Base-by-base conservation (phyloP, 2,329 filamentous ascomycete genomes). In the Ilyonectria destructans region DNA sequence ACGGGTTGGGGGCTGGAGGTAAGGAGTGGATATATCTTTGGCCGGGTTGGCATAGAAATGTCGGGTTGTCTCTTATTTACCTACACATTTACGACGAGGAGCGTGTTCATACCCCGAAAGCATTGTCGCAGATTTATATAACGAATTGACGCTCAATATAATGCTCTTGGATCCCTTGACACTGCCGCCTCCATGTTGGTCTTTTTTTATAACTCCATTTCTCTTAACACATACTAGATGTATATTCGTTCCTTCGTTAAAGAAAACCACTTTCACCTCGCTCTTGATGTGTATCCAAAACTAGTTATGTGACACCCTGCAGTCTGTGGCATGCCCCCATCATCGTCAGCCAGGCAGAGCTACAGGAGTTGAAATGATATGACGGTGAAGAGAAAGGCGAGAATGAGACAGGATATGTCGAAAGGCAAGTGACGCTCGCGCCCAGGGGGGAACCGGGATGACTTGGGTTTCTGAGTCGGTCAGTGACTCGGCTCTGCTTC, bases 1-100 rank as follows among this genome's bases (percentile, higher is more conserved):
- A 26, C 87, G 96, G 73, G 96, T 98, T 37, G 96, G 96, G 12
- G 96, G 96, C 1, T 98, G 96, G 96, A 89, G 96, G 77, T 96
- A 84, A 90, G 26, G 29, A 62, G 19, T 19, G 19, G 49, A 15
- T 13, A 37, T 33, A 59, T 35, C 45, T 19, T 8, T 19, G 15
- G 40, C 40, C 8, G 15, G 19, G 45, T 9, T 31, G 46, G 26
- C 23, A 56, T 37, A 23, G 21, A 15, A 54, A 31, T 15, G 29
- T 52, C 45, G 49, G 54, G 54, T 46, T 51, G 48, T 17, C 23
- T 33, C 13, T n/a, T 35, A 26, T 21, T 60, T 55, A 43, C 13
- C 37, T 52, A 35, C 51, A 54, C 5, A 8, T 60, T 52, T 40
- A 31, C 23, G n/a, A 65, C 15, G 19, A 66, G 9, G 56, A 57